These are phyloP conservation scores for Rhodotorula paludigena DNA, from an alignment of 768 basidiomycete species.

Conservation along the genomic window DNA sequence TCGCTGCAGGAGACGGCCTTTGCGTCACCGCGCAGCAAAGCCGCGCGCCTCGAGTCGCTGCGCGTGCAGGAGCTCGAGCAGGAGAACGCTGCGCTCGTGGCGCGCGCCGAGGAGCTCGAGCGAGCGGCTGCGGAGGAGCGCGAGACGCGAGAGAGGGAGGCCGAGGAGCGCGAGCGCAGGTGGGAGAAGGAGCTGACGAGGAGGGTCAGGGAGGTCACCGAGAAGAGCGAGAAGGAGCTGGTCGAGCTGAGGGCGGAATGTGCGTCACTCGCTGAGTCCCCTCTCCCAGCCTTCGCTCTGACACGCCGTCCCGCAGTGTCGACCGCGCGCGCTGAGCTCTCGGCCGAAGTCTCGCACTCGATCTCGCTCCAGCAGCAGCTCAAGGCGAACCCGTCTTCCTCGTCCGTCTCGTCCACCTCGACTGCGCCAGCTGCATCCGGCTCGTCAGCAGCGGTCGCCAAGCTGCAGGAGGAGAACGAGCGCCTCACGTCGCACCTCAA, in stretches of 20 bases:
- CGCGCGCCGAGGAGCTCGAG: conserved; percentile 16
- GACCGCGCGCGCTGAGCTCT: conserved; percentile 12
- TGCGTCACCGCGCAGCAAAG: conserved; percentile 19
- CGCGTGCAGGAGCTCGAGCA: conserved; percentile 19
- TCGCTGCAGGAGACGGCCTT: neutral
- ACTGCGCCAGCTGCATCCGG: neutral
- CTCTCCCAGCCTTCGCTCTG: neutral
- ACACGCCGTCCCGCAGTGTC: conserved; percentile 2
- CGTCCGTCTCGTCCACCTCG: neutral
- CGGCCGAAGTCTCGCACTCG: conserved; percentile 29
- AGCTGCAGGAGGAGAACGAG: conserved; percentile 27
- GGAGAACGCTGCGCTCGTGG: neutral
- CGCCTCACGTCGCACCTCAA: conserved; percentile 4
- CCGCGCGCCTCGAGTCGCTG: conserved; percentile 1
- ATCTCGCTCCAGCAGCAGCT: conserved; percentile 33
- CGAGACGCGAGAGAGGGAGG: neutral
- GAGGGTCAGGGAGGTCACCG: conserved; percentile 3
- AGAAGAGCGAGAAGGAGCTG: neutral
- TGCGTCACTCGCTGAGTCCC: neutral
- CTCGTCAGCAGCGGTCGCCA: neutral
- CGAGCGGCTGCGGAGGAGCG: conserved; percentile 1
- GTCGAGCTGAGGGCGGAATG: conserved; percentile 13
- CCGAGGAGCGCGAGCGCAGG: neutral
- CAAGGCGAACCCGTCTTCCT: conserved; percentile 1
- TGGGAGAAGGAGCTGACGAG: conserved; percentile 11